Percentiles rank a stretch among this genome's conserved stretches.
phyloP scores from a whole-genome alignment of 2,329 filamentous ascomycete genomes.

The Penicillium sp. region DNA sequence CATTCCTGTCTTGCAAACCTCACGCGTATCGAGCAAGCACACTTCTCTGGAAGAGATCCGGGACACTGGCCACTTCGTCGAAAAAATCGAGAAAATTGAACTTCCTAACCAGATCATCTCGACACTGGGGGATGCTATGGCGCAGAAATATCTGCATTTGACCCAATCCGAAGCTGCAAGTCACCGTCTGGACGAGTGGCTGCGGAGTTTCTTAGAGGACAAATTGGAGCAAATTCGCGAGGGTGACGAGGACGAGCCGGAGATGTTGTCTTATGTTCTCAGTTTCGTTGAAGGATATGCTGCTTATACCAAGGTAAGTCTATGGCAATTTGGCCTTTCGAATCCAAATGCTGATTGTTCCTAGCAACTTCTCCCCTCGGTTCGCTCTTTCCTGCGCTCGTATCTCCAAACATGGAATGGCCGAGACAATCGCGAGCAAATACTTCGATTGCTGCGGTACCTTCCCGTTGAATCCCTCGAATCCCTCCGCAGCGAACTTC shows the following conservation, averaged over 20 bases:
- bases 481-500: constrained; percentile 37
- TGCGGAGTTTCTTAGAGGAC: constrained; percentile 40
- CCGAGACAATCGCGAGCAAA: constrained; percentile 48
- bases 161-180: constrained; percentile 56
- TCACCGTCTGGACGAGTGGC: constrained; percentile 38
- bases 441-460: constrained; percentile 36
- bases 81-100: constrained; percentile 73
- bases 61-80: constrained; percentile 65
- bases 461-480: constrained; percentile 30
- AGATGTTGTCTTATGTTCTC: constrained; percentile 38
- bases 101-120: constrained; percentile 79
- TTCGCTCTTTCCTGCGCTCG: constrained; percentile 41
- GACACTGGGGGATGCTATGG: constrained; percentile 69
- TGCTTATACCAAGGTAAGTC: constrained; percentile 39
- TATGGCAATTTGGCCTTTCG: background rate
- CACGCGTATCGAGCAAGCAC: constrained; percentile 62
- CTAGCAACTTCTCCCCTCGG: constrained; percentile 34
- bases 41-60: constrained; percentile 72
- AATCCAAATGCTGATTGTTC: background rate
- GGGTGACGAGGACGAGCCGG: constrained; percentile 46
- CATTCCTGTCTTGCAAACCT: constrained; percentile 71
- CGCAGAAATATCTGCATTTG: constrained; percentile 73
- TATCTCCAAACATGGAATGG: constrained; percentile 66
- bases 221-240: constrained; percentile 38
- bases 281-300: constrained; percentile 34